phyloP scores from a whole-genome alignment of 2,329 filamentous ascomycete genomes.

The Raffaelea arxii region DNA sequence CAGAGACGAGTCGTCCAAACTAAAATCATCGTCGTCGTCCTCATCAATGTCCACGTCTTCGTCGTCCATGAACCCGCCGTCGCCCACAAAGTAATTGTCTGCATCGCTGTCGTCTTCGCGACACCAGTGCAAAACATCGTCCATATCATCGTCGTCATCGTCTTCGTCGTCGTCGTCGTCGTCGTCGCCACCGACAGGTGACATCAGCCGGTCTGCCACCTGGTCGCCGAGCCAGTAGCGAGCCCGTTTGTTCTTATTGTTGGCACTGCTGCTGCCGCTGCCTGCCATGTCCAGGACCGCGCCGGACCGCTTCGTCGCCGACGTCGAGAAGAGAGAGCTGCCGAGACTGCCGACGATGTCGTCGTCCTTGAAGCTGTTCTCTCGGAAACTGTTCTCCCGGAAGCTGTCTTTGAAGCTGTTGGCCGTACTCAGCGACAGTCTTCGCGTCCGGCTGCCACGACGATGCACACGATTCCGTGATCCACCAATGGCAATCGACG shows the following conservation, averaged over 20 bases:
- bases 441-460: constrained; percentile 9
- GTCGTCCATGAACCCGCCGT: constrained; percentile 39
- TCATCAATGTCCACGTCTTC: no score
- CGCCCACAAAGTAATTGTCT: constrained; percentile 34
- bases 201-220: constrained; percentile 35
- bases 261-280: no score
- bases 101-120: constrained; percentile 49
- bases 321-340: constrained; percentile 3
- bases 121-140: constrained; percentile 47
- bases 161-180: constrained; percentile 38
- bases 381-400: constrained; percentile 2
- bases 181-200: constrained; percentile 22
- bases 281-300: constrained; percentile 17
- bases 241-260: constrained; percentile 67
- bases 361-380: not conserved
- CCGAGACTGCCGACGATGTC: not conserved
- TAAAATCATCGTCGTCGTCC: constrained; percentile 33
- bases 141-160: constrained; percentile 38
- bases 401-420: not conserved
- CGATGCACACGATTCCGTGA: constrained; percentile 5
- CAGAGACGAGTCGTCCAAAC: constrained; percentile 19
- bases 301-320: constrained; percentile 16
- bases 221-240: constrained; percentile 78
- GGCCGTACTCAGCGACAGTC: constrained; percentile 1
- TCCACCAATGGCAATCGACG: constrained; percentile 9